A percentile compares a stretch with the other conserved stretches of the same genome.
These are phyloP conservation scores for Agaricus subrufescens DNA, from an alignment of 768 basidiomycete genomes.

Conservation along the genomic window DNA sequence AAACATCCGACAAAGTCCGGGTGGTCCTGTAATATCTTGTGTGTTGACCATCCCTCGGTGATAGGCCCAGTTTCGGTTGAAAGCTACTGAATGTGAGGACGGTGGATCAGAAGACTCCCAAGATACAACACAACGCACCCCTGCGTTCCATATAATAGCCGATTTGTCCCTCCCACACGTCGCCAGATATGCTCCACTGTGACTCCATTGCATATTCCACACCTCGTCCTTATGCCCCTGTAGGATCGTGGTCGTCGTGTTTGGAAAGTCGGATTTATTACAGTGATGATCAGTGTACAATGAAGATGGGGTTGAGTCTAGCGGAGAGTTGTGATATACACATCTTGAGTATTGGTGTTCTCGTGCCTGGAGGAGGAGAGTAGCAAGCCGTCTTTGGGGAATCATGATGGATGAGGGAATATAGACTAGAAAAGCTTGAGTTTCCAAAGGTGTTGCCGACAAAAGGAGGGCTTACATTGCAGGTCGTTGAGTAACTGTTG, in stretches of 20 bases:
- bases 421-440: constrained; percentile 47
- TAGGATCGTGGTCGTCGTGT: constrained; percentile 78
- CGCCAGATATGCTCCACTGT: constrained; percentile 78
- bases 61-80: constrained; percentile 30
- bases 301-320: constrained; percentile 59
- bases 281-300: constrained; percentile 86
- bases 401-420: constrained; percentile 93
- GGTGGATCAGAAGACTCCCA: constrained; percentile 2
- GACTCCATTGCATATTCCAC: constrained; percentile 96
- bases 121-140: constrained; percentile 44
- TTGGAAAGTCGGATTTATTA: constrained; percentile 77
- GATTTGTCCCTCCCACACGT: constrained; percentile 84
- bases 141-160: constrained; percentile 86
- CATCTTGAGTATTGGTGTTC: constrained; percentile 76
- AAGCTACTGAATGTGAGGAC: constrained; percentile 27
- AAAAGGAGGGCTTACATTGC: constrained; percentile 56
- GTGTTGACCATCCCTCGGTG: constrained; percentile 54
- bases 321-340: constrained; percentile 78
- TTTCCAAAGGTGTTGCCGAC: background rate
- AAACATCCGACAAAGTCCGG: constrained; percentile 73
- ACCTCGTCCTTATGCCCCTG: constrained; percentile 90
- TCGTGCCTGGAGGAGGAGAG: constrained; percentile 82
- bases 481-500: constrained; percentile 69
- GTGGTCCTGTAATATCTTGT: constrained; percentile 70
- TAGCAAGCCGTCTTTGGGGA: constrained; percentile 81